Conservation (phyloP, 192 early-diverging fungal genomes). For the Phlyctochytrium bullatum region DNA sequence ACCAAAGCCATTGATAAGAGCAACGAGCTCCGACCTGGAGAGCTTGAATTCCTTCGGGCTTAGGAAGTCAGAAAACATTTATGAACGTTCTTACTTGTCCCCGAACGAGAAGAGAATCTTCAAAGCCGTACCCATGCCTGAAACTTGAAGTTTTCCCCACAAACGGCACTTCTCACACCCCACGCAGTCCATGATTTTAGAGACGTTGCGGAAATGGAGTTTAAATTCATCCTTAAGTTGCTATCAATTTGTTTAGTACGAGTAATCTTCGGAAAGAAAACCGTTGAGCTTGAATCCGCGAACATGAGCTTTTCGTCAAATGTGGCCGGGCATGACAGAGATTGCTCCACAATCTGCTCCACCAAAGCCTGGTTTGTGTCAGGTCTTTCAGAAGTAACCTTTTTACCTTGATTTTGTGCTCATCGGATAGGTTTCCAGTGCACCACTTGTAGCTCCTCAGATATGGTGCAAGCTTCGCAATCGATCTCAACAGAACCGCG, state of each 20-base stretch:
- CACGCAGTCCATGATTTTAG: conserved; percentile 98
- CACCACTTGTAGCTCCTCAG: conserved; percentile 73
- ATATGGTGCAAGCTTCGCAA: conserved; percentile 79
- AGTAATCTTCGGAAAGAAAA: conserved; percentile 27
- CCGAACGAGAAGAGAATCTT: conserved; percentile 94
- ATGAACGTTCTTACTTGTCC: conserved; percentile 51
- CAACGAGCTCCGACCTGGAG: conserved; percentile 80
- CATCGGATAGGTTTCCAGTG: conserved; percentile 47
- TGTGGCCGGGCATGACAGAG: conserved; percentile 67
- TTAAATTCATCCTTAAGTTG: conserved; percentile 83
- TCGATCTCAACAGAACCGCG: conserved; percentile 78
- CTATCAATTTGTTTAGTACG: conserved; percentile 26
- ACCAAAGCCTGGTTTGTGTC: conserved; percentile 48
- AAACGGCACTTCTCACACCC: conserved; percentile 97
- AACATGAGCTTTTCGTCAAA: conserved; percentile 94
- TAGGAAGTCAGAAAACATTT: conserved; percentile 9
- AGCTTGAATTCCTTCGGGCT: conserved; percentile 55
- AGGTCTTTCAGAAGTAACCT: background rate
- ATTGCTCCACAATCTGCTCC: conserved; percentile 52
- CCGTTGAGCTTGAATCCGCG: conserved; percentile 45
- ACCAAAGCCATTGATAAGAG: conserved; percentile 86
- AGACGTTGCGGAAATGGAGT: conserved; percentile 91
- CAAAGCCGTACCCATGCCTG: conserved; percentile 93
- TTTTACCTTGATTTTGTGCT: conserved; percentile 23
- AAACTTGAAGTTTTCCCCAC: conserved; percentile 95